phyloP scores from a whole-genome alignment of 2,329 filamentous ascomycete species.

The Parascedosporium putredinis region DNA sequence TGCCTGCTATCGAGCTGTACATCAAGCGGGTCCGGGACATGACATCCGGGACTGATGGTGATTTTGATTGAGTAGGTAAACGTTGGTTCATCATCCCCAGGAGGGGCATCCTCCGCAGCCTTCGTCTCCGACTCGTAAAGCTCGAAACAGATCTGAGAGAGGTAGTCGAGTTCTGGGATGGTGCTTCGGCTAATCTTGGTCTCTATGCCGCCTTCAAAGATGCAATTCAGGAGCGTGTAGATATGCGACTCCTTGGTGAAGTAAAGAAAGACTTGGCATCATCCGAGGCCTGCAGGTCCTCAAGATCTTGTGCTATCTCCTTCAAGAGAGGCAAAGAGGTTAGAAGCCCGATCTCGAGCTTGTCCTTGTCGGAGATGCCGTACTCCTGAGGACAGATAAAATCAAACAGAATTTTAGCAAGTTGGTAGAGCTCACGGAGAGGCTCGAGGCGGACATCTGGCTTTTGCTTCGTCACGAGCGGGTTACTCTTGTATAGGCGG shows the following conservation, averaged over 20 bases:
- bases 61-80: constrained; percentile 96
- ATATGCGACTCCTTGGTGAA: constrained; percentile 99
- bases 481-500: constrained; percentile 73
- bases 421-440: constrained; percentile 81
- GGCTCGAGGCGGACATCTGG: constrained; percentile 78
- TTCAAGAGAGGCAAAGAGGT: constrained; percentile 89
- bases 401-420: constrained; percentile 92
- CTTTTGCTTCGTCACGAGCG: constrained; percentile 60
- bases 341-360: constrained; percentile 93
- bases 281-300: constrained; percentile 91
- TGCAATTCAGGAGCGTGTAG: constrained; percentile 95
- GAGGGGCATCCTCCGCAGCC: constrained; percentile 22
- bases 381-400: constrained; percentile 99
- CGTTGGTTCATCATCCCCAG: constrained; percentile 46
- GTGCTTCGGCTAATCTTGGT: constrained; percentile 93
- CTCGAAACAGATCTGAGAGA: constrained; percentile 96
- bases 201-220: constrained; percentile 90
- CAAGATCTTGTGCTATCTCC: constrained; percentile 92
- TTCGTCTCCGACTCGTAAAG: constrained; percentile 89
- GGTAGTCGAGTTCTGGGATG: constrained; percentile 94
- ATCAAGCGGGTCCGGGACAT: constrained; percentile 91
- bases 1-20: constrained; percentile 94
- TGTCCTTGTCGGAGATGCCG: constrained; percentile 88
- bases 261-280: constrained; percentile 96
- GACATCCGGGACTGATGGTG: constrained; percentile 88